These are phyloP conservation scores for Colletotrichum destructivum DNA, from an alignment of 2,329 filamentous ascomycete species.

Conservation along the genomic window DNA sequence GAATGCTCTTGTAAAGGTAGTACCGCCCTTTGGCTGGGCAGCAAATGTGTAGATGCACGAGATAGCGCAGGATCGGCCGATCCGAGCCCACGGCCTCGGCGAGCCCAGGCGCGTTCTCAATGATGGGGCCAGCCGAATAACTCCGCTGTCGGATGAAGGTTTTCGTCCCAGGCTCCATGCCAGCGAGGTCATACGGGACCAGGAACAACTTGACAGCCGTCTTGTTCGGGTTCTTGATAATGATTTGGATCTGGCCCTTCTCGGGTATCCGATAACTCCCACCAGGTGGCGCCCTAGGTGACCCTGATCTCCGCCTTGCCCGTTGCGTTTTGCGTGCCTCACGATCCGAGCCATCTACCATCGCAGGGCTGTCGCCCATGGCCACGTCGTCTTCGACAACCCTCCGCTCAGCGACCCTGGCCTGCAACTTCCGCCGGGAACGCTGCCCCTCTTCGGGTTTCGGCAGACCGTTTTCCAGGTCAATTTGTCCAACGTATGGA, in stretches of 20 bases:
- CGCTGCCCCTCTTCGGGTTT: constrained; percentile 65
- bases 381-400: constrained; percentile 49
- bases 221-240: constrained; percentile 98
- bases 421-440: constrained; percentile 64
- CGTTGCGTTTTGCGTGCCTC: constrained; percentile 52
- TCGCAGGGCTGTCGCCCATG: constrained; percentile 36
- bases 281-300: constrained; percentile 76
- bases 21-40: constrained; percentile 86
- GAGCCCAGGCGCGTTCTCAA: constrained; percentile 71
- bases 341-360: constrained; percentile 47
- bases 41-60: constrained; percentile 95
- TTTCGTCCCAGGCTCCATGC: constrained; percentile 95
- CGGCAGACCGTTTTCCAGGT: constrained; percentile 85
- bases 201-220: constrained; percentile 97
- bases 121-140: constrained; percentile 89
- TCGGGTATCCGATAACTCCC: constrained; percentile 95
- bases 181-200: constrained; percentile 90
- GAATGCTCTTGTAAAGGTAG: constrained; percentile 91
- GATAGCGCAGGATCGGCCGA: constrained; percentile 85
- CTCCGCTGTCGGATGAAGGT: constrained; percentile 96
- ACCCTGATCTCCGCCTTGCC: constrained; percentile 57
- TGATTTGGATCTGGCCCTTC: constrained; percentile 94
- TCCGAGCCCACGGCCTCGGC: constrained; percentile 53
- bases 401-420: constrained; percentile 57
- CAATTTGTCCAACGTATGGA: constrained; percentile 94